A percentile compares a stretch with the other conserved stretches of the same genome.
phyloP scores from a whole-genome alignment of 192 early-diverging fungal species.

The Borealophlyctis nickersoniae region DNA sequence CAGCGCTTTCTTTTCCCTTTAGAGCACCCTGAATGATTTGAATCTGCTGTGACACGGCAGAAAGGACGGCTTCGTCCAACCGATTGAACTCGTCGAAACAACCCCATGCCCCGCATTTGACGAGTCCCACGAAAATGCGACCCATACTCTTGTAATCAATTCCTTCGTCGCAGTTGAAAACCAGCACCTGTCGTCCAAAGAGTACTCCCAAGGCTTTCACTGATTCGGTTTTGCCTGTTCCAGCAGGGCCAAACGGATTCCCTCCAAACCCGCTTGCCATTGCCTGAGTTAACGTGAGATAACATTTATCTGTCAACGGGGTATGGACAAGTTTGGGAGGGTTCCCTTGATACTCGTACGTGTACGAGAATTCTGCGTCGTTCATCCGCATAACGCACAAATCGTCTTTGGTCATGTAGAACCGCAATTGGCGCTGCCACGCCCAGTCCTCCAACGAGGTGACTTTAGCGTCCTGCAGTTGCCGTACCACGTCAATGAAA shows the following conservation, averaged over 20 bases:
- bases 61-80: conserved; percentile 57
- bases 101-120: conserved; percentile 64
- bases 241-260: conserved; percentile 63
- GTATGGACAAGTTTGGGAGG: conserved; percentile 58
- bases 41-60: conserved; percentile 63
- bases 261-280: conserved; percentile 62
- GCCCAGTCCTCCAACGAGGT: conserved; percentile 39
- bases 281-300: conserved; percentile 57
- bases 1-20: conserved; percentile 34
- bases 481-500: conserved; percentile 53
- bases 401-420: conserved; percentile 34
- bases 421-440: conserved; percentile 54
- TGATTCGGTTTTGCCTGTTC: conserved; percentile 61
- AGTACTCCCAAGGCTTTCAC: conserved; percentile 56
- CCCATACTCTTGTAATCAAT: conserved; percentile 67
- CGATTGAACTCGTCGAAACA: conserved; percentile 66
- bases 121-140: conserved; percentile 58
- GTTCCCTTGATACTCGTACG: conserved; percentile 62
- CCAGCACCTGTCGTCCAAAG: conserved; percentile 58
- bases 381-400: conserved; percentile 49
- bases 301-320: conserved; percentile 59
- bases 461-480: conserved; percentile 40
- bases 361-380: conserved; percentile 52
- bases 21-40: conserved; percentile 58
- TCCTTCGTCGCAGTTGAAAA: conserved; percentile 65